Evolutionary conservation across 2,329 filamentous ascomycete species (phyloP), one percentile per base, ranked within the genome.

Genomic region (Aspergillus sp.): DNA sequence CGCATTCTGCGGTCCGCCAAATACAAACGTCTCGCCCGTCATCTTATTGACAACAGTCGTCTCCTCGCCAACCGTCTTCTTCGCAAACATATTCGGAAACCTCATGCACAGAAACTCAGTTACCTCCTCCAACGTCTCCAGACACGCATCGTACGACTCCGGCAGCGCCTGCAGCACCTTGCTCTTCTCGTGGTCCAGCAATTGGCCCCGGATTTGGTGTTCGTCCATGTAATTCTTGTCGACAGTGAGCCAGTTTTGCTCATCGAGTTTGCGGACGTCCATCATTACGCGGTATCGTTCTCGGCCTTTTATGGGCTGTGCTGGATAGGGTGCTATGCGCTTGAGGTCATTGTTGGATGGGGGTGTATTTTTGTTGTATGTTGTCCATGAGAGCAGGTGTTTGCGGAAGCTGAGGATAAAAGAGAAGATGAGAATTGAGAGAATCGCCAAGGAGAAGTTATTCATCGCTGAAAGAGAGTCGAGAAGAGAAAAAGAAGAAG

Each of bases 231-330:
- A 77, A 23, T 68, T 66, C 10, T 69, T 65, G 52, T 78, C 74
- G 43, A 79, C 57, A 0, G 66, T 71, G 10, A 79, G 65, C 76
- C 75, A 79, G 48, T 76, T 73, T 17, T 62, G 56, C 19, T 59
- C 54, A 33, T 74, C 71, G n/a, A 75, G 61, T 47, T 68, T 72
- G 46, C 65, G 68, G 13, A 79, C 63, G 13, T 74, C 73, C 68
- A 77, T 75, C 53, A 72, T 72, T 41, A 74, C 70, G 25, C 67
- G 64, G 43, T 71, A 70, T 51, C 64, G 60, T 35, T 65, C 65
- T 47, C 63, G 58, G 6, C 67, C 68, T 47, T 61, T 66, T 52
- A 71, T 70, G 23, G 65, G 64, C 41, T 64, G 62, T 7, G 61
- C 60, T 22, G 68, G 68, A 50, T 70, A 70, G 7, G 67, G 67